These are phyloP conservation scores for Trebouxia sp. DNA, from an alignment of 139 green algal species.

Conservation along the genomic window DNA sequence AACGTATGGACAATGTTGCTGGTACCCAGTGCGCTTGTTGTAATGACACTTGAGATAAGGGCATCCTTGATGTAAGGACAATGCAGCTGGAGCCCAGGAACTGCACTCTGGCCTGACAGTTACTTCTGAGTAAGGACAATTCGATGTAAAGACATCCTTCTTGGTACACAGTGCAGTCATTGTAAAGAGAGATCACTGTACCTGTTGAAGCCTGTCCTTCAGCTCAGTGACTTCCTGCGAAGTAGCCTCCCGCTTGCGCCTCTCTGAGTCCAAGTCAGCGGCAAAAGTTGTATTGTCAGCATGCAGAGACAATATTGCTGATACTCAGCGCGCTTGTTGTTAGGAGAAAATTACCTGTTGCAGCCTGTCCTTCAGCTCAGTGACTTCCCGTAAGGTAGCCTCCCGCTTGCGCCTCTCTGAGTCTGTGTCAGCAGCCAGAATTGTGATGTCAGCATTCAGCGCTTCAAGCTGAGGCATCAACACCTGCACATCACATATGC, in stretches of 20 bases:
- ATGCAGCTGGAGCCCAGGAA: not conserved
- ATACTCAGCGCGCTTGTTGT: no score
- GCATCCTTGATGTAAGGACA: no score
- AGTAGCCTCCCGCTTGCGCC: slow-evolving; percentile 30
- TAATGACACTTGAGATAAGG: no score
- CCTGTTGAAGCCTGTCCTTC: slow-evolving; percentile 12
- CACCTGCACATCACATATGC: slow-evolving; percentile 15
- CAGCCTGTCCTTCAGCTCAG: slow-evolving; percentile 6
- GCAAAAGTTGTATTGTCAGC: not conserved
- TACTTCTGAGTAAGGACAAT: no score
- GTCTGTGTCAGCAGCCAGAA: slow-evolving; percentile 21
- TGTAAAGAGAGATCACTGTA: not conserved
- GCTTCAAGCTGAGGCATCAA: slow-evolving; percentile 39
- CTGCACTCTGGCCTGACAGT: not conserved
- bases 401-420: slow-evolving; percentile 27
- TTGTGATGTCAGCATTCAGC: slow-evolving; percentile 20
- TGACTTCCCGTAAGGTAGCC: slow-evolving; percentile 19
- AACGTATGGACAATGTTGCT: no score
- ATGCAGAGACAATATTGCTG: no score
- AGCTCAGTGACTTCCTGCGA: slow-evolving; percentile 9
- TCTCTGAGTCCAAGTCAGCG: slow-evolving; percentile 19
- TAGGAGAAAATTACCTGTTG: not conserved
- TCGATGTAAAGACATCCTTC: no score
- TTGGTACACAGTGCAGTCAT: no score
- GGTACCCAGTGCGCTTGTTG: not conserved